phyloP scores from a whole-genome alignment of 2,329 filamentous ascomycete species.

The Alternaria gansuensis region DNA sequence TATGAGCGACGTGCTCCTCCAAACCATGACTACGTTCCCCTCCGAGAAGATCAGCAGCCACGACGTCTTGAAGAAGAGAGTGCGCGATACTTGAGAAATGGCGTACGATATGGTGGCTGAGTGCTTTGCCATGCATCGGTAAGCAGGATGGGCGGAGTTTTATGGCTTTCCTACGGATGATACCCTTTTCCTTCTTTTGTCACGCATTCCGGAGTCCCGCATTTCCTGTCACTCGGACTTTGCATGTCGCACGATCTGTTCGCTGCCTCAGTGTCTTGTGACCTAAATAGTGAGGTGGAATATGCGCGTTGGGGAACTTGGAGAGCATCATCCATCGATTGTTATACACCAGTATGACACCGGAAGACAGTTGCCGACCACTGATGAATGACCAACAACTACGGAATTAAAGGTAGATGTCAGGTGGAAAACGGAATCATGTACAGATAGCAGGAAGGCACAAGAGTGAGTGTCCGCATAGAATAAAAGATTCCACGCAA shows the following conservation, averaged over 20 bases:
- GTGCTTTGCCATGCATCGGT: conserved; percentile 22
- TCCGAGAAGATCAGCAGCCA: conserved; percentile 22
- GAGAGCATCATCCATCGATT: neutral
- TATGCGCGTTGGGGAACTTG: conserved; percentile 2
- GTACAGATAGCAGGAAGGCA: conserved; percentile 1
- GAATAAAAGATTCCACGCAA: neutral
- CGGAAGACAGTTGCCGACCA: neutral
- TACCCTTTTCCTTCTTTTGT: conserved; percentile 37
- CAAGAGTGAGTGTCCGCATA: neutral
- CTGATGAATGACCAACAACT: neutral
- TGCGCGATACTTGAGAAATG: conserved; percentile 23
- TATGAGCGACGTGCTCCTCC: conserved; percentile 25
- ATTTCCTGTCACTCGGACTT: conserved; percentile 9
- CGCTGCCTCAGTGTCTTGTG: conserved; percentile 1
- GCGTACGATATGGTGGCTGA: conserved; percentile 27
- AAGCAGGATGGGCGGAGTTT: conserved; percentile 22
- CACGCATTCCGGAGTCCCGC: conserved; percentile 17
- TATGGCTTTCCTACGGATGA: conserved; percentile 32
- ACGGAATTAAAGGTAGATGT: neutral
- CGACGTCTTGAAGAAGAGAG: conserved; percentile 21
- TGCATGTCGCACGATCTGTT: neutral
- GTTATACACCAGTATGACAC: neutral
- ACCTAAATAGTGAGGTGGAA: conserved; percentile 7
- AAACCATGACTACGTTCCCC: conserved; percentile 21
- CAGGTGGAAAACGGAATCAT: neutral